Evolutionary conservation across 2,329 filamentous ascomycete genomes (phyloP).

Genomic region (Colletotrichum acutatum): DNA sequence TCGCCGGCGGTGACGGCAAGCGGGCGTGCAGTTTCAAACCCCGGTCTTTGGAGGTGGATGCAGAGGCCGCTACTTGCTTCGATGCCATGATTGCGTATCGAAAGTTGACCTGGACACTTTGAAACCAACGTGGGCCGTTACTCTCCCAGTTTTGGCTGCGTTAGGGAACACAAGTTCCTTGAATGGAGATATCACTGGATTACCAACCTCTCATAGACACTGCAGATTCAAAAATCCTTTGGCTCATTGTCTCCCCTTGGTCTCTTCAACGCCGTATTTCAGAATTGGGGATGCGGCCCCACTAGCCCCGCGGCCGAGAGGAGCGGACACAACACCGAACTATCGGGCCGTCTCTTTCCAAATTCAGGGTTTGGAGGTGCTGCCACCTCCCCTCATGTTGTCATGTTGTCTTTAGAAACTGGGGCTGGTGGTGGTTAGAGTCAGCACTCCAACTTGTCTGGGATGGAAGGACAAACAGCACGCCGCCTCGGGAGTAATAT

Average conservation of each 20-base stretch:
- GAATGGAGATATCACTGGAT: not conserved
- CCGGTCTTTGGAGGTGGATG: not conserved
- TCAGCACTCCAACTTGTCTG: no score
- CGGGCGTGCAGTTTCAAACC: not conserved
- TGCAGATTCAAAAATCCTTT: not conserved
- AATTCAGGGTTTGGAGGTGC: not conserved
- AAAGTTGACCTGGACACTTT: not conserved
- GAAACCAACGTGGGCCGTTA: not conserved
- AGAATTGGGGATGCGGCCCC: not conserved
- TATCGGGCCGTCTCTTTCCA: not conserved
- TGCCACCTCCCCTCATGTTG: not conserved
- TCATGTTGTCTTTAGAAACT: not conserved
- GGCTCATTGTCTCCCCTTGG: not conserved
- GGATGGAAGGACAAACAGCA: no score
- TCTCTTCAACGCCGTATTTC: not conserved
- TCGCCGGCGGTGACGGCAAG: not conserved
- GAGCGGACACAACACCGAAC: not conserved
- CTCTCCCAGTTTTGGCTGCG: not conserved
- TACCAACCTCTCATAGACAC: accelerated
- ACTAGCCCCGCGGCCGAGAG: not conserved
- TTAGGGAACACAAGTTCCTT: not conserved
- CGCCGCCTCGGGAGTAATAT: no score
- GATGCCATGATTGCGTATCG: no score
- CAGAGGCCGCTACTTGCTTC: not conserved
- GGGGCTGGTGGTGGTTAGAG: no score